phyloP scores from a whole-genome alignment of 2,329 filamentous ascomycete species.

The Diaporthe sp. region DNA sequence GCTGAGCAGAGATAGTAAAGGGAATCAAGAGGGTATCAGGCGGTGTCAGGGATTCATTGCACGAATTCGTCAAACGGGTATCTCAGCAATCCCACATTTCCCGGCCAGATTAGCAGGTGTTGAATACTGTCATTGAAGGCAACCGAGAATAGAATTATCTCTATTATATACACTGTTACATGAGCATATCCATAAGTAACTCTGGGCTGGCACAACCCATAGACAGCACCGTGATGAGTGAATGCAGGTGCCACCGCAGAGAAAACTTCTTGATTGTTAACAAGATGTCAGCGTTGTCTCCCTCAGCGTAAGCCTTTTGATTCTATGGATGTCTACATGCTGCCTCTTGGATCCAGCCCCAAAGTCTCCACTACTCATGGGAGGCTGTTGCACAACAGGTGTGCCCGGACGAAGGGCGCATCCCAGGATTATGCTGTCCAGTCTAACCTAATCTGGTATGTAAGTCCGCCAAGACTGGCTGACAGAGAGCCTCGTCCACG shows the following conservation, averaged over 20 bases:
- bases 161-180: not conserved
- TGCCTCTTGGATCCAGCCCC: too few species aligned
- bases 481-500: not conserved
- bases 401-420: not conserved
- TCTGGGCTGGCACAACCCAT: not conserved
- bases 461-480: conserved; percentile 9
- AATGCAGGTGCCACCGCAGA: not conserved
- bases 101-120: not conserved
- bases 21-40: not conserved
- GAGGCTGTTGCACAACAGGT: not conserved
- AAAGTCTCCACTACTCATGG: not conserved
- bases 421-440: not conserved
- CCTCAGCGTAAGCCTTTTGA: too few species aligned
- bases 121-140: not conserved
- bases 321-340: not conserved
- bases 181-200: not conserved
- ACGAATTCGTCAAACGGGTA: not conserved
- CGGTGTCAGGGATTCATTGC: not conserved
- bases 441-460: conserved; percentile 8
- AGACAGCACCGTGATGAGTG: not conserved
- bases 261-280: not conserved
- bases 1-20: not conserved
- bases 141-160: not conserved
- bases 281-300: not conserved
- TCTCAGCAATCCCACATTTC: not conserved